Evolutionary conservation across 306 rosid genomes (phyloP).

Genomic region (Quercus aquifolioides): DNA sequence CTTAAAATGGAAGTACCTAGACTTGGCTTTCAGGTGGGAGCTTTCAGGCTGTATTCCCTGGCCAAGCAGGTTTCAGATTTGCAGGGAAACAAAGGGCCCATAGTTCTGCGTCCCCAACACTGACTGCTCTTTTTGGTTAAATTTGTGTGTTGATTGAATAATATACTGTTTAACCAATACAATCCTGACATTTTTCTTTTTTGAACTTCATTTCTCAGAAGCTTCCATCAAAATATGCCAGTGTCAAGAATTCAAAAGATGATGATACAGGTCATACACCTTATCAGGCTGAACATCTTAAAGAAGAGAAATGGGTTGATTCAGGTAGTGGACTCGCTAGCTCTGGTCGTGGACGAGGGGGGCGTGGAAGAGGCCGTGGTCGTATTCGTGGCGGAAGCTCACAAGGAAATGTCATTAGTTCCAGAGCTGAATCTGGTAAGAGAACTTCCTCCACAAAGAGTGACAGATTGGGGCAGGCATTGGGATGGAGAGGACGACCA

Average conservation of each 20-base stretch:
- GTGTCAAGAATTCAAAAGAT: constrained; percentile 23
- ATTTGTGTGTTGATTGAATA: background rate
- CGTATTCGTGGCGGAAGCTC: constrained; percentile 32
- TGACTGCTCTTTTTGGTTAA: background rate
- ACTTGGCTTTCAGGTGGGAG: background rate
- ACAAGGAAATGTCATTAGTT: constrained; percentile 27
- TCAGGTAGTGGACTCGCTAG: constrained; percentile 31
- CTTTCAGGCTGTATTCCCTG: background rate
- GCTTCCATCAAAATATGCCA: constrained; percentile 39
- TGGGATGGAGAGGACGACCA: constrained; percentile 46
- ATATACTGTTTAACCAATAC: background rate
- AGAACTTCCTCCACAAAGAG: constrained; percentile 23
- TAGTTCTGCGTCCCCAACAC: background rate
- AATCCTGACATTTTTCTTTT: background rate
- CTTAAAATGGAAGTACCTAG: background rate
- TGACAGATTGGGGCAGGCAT: constrained; percentile 36
- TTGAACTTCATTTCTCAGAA: constrained; percentile 34
- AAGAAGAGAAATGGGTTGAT: constrained; percentile 28
- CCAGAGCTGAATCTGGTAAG: constrained; percentile 35
- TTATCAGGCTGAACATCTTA: constrained; percentile 19
- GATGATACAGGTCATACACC: constrained; percentile 22
- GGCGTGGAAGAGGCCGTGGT: constrained; percentile 23
- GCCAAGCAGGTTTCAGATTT: too few species aligned
- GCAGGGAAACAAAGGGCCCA: background rate
- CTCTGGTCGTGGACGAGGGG: constrained; percentile 38